A percentile compares a stretch with the other conserved stretches of the same genome.
Conservation (phyloP, 108 stramenopile species). For the Discostella stelligeroides region DNA sequence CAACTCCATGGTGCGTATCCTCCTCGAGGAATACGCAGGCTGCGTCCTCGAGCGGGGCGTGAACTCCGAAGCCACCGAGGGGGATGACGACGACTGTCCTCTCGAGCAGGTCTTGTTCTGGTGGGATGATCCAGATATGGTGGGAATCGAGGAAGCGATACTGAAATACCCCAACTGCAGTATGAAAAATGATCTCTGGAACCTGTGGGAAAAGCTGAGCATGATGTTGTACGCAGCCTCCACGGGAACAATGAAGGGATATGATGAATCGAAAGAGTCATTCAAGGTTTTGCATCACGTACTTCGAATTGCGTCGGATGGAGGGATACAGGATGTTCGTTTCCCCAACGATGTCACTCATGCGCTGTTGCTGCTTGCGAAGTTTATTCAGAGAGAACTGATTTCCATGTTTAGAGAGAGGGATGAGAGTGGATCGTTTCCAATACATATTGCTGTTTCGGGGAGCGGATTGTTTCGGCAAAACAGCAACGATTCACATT, state of each 20-base stretch:
- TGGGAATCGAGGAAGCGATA: conserved; percentile 44
- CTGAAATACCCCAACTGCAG: conserved; percentile 38
- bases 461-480: conserved; percentile 21
- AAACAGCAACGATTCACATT: background rate
- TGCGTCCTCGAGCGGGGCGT: conserved; percentile 40
- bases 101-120: conserved; percentile 43
- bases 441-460: conserved; percentile 47
- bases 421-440: conserved; percentile 43
- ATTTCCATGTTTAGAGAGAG: conserved; percentile 40
- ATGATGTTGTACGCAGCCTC: conserved; percentile 52
- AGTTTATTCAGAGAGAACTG: conserved; percentile 34
- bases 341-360: conserved; percentile 46
- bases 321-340: conserved; percentile 27
- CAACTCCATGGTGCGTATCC: conserved; percentile 32
- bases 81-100: conserved; percentile 47
- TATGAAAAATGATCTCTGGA: conserved; percentile 36
- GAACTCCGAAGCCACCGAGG: conserved; percentile 43
- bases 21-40: conserved; percentile 39
- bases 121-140: conserved; percentile 50
- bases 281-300: conserved; percentile 43
- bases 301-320: conserved; percentile 22
- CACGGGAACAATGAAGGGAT: conserved; percentile 25
- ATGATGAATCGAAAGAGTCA: conserved; percentile 23
- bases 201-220: conserved; percentile 39
- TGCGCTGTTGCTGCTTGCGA: conserved; percentile 31